A percentile compares a stretch with the other conserved stretches of the same genome.
Conservation (phyloP, 805 yeast genomes). For the Saturnispora galanensis region DNA sequence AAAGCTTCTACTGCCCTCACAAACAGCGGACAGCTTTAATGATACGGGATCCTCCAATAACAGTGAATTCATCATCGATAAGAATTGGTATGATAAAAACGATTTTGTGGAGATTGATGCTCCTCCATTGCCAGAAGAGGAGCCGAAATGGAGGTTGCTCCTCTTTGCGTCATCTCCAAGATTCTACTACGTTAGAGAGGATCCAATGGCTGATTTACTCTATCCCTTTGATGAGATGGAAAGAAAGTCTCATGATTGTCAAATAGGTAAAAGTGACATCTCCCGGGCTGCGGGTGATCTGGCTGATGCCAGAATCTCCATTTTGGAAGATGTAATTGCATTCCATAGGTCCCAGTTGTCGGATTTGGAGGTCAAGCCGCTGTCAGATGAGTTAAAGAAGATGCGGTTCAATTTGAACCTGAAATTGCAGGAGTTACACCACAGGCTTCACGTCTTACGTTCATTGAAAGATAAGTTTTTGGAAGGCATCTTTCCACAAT, state of each 20-base stretch:
- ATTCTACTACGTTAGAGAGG: conserved; percentile 51
- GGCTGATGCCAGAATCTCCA: conserved; percentile 30
- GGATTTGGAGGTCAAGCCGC: conserved; percentile 13
- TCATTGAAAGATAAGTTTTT: conserved; percentile 18
- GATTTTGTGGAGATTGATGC: conserved; percentile 68
- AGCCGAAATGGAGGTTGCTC: conserved; percentile 35
- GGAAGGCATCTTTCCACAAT: conserved; percentile 21
- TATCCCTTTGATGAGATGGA: conserved; percentile 48
- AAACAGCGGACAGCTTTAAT: conserved; percentile 1
- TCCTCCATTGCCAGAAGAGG: conserved; percentile 29
- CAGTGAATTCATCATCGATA: conserved; percentile 14
- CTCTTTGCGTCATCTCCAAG: conserved; percentile 50
- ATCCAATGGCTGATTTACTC: conserved; percentile 31
- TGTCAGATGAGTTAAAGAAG: conserved; percentile 5
- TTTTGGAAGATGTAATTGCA: conserved; percentile 31
- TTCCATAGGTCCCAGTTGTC: conserved; percentile 20
- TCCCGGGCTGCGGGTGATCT: conserved; percentile 43
- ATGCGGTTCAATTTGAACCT: conserved; percentile 18
- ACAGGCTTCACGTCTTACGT: conserved; percentile 19
- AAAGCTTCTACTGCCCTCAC: conserved; percentile 21
- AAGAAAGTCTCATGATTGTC: conserved; percentile 59
- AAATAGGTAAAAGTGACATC: conserved; percentile 44
- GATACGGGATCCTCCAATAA: conserved; percentile 12
- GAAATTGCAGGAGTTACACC: conserved; percentile 25
- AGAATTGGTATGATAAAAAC: conserved; percentile 60